Evolutionary conservation across 805 yeast species (phyloP).

Genomic region (Barnettozyma wickerhamii): DNA sequence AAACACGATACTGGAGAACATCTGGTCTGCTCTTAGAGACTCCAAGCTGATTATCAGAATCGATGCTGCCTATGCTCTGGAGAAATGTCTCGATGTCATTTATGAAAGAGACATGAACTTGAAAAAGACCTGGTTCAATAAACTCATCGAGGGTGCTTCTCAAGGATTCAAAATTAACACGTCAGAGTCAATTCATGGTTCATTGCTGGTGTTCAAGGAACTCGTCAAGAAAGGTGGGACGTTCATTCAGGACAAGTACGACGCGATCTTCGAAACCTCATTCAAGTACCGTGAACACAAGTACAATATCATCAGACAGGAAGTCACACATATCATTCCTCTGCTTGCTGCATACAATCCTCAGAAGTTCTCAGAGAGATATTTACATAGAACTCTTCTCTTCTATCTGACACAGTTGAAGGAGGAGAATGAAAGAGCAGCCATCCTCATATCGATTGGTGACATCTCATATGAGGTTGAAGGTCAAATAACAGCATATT

Average conservation of each 20-base stretch:
- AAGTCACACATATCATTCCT: constrained; percentile 81
- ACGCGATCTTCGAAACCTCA: constrained; percentile 71
- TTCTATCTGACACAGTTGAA: constrained; percentile 77
- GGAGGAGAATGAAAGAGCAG: constrained; percentile 68
- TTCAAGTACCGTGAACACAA: constrained; percentile 75
- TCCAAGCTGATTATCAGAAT: constrained; percentile 66
- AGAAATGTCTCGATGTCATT: constrained; percentile 72
- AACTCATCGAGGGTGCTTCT: constrained; percentile 64
- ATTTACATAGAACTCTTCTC: constrained; percentile 72
- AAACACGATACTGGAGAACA: constrained; percentile 69
- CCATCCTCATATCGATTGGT: constrained; percentile 79
- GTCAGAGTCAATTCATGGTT: constrained; percentile 80
- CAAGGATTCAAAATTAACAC: constrained; percentile 48
- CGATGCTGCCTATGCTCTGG: constrained; percentile 81
- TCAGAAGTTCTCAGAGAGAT: constrained; percentile 69
- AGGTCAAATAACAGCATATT: constrained; percentile 78
- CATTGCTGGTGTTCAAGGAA: constrained; percentile 77
- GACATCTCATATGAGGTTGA: constrained; percentile 73
- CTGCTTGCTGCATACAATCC: constrained; percentile 76
- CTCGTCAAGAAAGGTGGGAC: constrained; percentile 68
- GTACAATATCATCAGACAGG: constrained; percentile 69
- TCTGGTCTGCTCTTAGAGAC: constrained; percentile 88
- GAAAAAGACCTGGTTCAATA: constrained; percentile 70
- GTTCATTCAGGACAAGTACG: constrained; percentile 66
- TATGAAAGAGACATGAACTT: constrained; percentile 71